Base-by-base conservation (phyloP, 768 basidiomycete genomes). In the Phylloporus arenicola region DNA sequence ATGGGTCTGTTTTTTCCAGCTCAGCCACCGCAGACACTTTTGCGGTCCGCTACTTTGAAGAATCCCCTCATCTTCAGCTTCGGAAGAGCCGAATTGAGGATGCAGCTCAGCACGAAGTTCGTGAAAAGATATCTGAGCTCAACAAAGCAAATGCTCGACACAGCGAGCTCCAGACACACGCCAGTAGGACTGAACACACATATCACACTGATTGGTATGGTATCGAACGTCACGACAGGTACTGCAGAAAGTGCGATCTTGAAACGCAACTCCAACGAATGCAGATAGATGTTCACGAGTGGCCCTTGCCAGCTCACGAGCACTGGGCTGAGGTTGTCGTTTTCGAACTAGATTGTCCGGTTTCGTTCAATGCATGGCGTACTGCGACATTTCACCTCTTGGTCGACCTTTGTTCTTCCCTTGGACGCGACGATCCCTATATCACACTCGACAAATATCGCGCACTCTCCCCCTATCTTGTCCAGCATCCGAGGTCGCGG, bases 311-410 rank as follows among this genome's bases (percentile, higher is more conserved):
- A 6, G 27, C 7, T 29, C 3, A 29, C 27, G 27, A 29, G 27
- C 27, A 9, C 7, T 3, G 27, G 27, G 27, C 27, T 10, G 9
- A 29, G 27, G 27, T 29, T 9, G 27, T 29, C 9, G 27, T 29
- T 29, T 29, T 29, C 27, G 27, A 10, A 29, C 27, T 29, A 29
- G 27, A 29, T 24, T 67, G 67, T 34, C 78, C 78, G 1, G 0
- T 45, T 0, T 38, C 58, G 1, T 74, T 77, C 50, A 53, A 59
- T 17, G 56, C 70, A 31, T 79, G 78, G 78, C 67, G 57, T 5
- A 9, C 29, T 10, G 25, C 48, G 4, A 55, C 57, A 2, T 19
- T 59, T 50, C 48, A 56, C 14, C 52, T 78, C 31, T 59, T 76
- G 19, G 55, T 64, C 20, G 69, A 72, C 38, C 47, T 75, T 6